These are phyloP conservation scores for Coemansia sp. DNA, from an alignment of 192 early-diverging fungal genomes.

Conservation along the genomic window DNA sequence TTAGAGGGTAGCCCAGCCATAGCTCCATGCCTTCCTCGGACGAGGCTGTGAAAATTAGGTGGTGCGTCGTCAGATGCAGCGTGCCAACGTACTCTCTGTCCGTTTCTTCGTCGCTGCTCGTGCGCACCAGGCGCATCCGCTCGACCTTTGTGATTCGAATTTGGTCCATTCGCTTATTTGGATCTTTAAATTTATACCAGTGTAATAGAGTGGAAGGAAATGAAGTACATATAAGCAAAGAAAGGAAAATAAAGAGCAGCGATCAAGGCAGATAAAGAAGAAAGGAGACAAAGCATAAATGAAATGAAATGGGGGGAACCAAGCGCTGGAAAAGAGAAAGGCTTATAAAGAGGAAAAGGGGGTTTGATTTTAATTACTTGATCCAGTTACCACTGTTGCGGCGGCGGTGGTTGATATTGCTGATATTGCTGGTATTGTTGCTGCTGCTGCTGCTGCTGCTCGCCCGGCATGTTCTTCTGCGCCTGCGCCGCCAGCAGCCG, in stretches of 20 bases:
- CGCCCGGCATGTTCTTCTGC: conserved; percentile 65
- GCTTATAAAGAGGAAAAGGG: conserved; percentile 2
- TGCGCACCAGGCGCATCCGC: conserved; percentile 39
- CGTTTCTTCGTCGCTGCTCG: background rate
- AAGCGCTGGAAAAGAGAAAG: background rate
- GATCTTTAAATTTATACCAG: conserved; percentile 2
- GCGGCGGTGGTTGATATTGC: background rate
- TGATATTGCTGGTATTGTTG: background rate
- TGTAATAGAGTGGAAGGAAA: conserved; percentile 5
- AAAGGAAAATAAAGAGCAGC: background rate
- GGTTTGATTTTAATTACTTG: background rate
- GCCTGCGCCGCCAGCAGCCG: conserved; percentile 89
- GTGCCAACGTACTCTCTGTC: conserved; percentile 43
- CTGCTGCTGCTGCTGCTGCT: background rate
- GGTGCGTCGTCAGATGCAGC: conserved; percentile 75
- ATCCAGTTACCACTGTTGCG: conserved; percentile 9
- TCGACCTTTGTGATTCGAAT: conserved; percentile 36
- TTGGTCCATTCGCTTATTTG: conserved; percentile 28
- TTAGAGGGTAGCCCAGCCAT: conserved; percentile 83
- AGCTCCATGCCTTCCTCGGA: conserved; percentile 55
- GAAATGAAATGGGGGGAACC: no score
- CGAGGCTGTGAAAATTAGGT: conserved; percentile 66
- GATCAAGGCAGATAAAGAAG: no score
- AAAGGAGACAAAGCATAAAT: no score
- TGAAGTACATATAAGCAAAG: conserved; percentile 3